These are phyloP conservation scores for Sporothrix pallida DNA, from an alignment of 2,329 filamentous ascomycete genomes.

Conservation along the genomic window DNA sequence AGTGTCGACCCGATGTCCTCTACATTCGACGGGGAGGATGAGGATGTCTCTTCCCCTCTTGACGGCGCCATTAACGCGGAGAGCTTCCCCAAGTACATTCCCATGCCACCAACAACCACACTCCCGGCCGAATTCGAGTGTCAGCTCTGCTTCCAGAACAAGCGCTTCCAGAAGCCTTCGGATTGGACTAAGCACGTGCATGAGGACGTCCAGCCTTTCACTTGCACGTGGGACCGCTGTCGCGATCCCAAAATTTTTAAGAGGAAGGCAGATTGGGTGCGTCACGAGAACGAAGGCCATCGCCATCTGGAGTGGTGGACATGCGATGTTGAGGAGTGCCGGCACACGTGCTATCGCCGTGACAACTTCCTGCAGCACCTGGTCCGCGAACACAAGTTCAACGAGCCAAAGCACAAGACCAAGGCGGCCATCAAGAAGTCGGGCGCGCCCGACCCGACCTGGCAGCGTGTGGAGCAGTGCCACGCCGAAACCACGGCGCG, in stretches of 20 bases:
- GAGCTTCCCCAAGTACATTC: conserved; percentile 80
- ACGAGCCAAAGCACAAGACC: conserved; percentile 82
- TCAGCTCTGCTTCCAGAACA: conserved; percentile 81
- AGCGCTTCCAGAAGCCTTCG: conserved; percentile 87
- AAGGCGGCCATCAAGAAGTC: conserved; percentile 70
- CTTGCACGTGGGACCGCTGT: conserved; percentile 85
- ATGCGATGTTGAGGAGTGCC: conserved; percentile 80
- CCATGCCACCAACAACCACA: conserved; percentile 75
- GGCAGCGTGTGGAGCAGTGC: conserved; percentile 78
- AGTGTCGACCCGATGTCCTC: conserved; percentile 63
- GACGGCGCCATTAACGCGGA: conserved; percentile 74
- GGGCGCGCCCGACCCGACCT: conserved; percentile 67
- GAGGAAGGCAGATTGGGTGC: conserved; percentile 93
- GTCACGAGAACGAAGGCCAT: conserved; percentile 91
- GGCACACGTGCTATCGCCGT: conserved; percentile 81
- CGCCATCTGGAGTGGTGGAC: conserved; percentile 90
- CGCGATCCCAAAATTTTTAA: conserved; percentile 90
- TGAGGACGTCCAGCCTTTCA: conserved; percentile 91
- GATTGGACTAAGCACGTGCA: conserved; percentile 98
- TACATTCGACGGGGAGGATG: conserved; percentile 64
- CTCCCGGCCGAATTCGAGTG: conserved; percentile 91
- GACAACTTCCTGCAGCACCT: conserved; percentile 95
- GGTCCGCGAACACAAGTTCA: conserved; percentile 86
- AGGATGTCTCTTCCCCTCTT: conserved; percentile 60
- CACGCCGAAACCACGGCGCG: conserved; percentile 69